Percentiles rank a stretch among this genome's conserved stretches.
These are phyloP conservation scores for Candida pseudocylindracea DNA, from an alignment of 1,139 yeast species.

Conservation along the genomic window DNA sequence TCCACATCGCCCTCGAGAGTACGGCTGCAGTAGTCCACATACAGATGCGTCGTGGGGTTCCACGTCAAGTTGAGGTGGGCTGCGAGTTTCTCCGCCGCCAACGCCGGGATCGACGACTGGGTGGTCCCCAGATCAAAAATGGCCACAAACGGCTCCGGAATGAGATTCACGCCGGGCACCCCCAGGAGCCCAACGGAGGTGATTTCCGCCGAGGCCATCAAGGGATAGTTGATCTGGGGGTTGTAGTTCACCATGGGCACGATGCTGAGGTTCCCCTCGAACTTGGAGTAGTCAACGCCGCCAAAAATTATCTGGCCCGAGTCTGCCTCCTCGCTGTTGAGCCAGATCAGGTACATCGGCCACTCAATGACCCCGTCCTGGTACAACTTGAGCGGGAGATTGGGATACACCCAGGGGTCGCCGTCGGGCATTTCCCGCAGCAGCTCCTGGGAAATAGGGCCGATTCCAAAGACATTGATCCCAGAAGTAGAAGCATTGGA, in stretches of 20 bases:
- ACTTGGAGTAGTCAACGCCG: slow-evolving; percentile 1
- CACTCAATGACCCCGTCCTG: background rate
- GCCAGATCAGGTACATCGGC: background rate
- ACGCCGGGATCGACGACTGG: slow-evolving; percentile 24
- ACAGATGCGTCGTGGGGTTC: too few relatives aligned
- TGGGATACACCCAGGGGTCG: background rate
- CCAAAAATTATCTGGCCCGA: slow-evolving; percentile 1
- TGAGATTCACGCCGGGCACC: too few relatives aligned
- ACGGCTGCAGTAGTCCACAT: too few relatives aligned
- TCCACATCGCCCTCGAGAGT: background rate
- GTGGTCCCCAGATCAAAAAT: slow-evolving; percentile 54
- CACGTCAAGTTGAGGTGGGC: slow-evolving; percentile 1
- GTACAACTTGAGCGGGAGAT: background rate
- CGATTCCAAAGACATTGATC: background rate
- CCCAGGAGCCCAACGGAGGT: too few relatives aligned
- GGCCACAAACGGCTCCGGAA: slow-evolving; percentile 12
- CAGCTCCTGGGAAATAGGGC: background rate
- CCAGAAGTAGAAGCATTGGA: background rate
- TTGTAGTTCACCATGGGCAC: slow-evolving; percentile 2
- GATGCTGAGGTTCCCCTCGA: slow-evolving; percentile 1
- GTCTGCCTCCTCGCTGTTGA: background rate
- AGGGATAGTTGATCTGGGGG: too few relatives aligned
- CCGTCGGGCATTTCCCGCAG: too few relatives aligned
- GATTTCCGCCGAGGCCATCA: too few relatives aligned
- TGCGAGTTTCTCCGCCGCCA: slow-evolving; percentile 10